A percentile compares a stretch with the other conserved stretches of the same genome.
phyloP scores from a whole-genome alignment of 257 asterid species.

The Paulownia fortunei region DNA sequence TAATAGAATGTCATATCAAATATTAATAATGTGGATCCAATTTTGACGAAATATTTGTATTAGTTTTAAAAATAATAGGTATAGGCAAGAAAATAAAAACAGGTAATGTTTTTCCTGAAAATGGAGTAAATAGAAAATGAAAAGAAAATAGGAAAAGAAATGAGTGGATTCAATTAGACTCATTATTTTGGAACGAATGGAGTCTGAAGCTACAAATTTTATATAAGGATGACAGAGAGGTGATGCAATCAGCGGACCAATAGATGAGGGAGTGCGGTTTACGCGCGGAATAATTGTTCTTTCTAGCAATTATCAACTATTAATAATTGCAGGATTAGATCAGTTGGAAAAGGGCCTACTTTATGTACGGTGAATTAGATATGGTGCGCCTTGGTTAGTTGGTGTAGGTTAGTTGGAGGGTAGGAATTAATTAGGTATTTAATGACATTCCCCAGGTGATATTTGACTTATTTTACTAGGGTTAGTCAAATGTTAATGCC shows the following conservation, averaged over 20 bases:
- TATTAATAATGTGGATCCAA: no score
- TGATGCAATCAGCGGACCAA: neutral
- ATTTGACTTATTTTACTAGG: constrained; percentile 11
- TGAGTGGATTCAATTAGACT: no score
- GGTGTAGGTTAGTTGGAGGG: constrained; percentile 52
- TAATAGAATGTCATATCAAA: no score
- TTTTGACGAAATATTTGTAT: no score
- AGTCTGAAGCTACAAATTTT: no score
- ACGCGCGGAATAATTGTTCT: neutral
- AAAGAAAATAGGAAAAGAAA: no score
- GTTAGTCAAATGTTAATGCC: constrained; percentile 20
- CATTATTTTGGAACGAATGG: no score
- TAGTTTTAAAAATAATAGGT: no score
- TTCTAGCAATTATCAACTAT: neutral
- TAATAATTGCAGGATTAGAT: neutral
- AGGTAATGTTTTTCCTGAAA: no score
- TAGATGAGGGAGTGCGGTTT: neutral
- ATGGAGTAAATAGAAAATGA: no score
- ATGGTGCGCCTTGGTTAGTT: constrained; percentile 43
- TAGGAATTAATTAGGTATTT: constrained; percentile 47
- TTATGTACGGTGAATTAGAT: neutral
- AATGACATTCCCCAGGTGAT: constrained; percentile 18
- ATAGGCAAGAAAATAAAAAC: no score
- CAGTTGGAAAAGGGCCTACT: neutral
- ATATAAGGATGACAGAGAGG: no score